Evolutionary conservation across 2,329 filamentous ascomycete genomes (phyloP), one percentile per base, ranked within the genome.

Genomic region (Coniochaeta sp.): DNA sequence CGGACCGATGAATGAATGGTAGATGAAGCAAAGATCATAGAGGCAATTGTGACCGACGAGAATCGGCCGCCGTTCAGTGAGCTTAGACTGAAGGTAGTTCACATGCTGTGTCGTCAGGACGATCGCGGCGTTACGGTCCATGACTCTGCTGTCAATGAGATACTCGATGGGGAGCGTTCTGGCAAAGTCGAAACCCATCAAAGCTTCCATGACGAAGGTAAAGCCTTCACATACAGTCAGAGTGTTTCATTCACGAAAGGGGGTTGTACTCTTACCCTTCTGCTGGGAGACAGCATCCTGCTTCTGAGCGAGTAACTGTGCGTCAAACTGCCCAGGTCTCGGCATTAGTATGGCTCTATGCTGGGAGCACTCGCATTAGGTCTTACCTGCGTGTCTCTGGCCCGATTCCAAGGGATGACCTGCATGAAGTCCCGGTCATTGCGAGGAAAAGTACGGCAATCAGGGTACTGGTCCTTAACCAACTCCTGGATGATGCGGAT

Each of bases 41-140:
- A 89, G 83, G 61, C 85, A 76, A 65, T 89, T 89, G 71, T 89
- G 86, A 0, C 86, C 85, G 3, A 89, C 77, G 0, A 89, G 66
- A 0, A 85, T 64, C 0, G 71, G 75, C 1, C 62, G 63, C 14
- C 64, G 66, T 1, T 36, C 34, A 54, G 70, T 69, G 1, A 79
- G 63, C 22, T 62, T 68, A 7, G 34, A 17, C 47, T 77, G 68
- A 28, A 66, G 65, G 17, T 64, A 55, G 11, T 64, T 63, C 3
- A 73, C 59, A 14, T 64, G 24, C 1, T 62, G 22, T 11, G 59
- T 63, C 6, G 61, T 36, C 31, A 57, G 57, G 17, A 62, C 57
- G 24, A 61, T 55, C 16, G 22, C 24, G 7, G 36, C 28, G 47
- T 12, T 4, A 31, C 47, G 47, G 26, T 52, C 24, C 3, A 14